phyloP scores from a whole-genome alignment of 2,329 filamentous ascomycete species.

The Madurella fahalii region DNA sequence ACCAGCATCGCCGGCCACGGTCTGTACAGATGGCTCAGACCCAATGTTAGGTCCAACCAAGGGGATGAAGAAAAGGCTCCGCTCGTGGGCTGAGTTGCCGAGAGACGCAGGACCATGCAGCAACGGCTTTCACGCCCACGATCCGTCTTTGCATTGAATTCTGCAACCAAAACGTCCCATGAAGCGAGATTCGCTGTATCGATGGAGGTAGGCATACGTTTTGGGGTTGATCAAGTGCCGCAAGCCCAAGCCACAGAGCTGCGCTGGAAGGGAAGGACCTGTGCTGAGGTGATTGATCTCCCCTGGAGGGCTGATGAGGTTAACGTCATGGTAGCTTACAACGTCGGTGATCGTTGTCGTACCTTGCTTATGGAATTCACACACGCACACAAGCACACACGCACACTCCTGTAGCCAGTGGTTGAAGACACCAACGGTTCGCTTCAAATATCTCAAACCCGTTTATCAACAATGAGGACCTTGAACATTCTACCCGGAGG shows the following conservation, averaged over 20 bases:
- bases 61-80: slow-evolving; percentile 19
- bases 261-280: neutral
- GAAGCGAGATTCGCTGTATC: no score
- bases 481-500: no score
- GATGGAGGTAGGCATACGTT: neutral
- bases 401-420: no score
- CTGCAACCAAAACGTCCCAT: no score
- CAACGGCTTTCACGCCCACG: neutral
- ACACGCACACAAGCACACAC: no score
- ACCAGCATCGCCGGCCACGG: slow-evolving; percentile 29
- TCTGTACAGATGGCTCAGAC: slow-evolving; percentile 14
- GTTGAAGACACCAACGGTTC: no score
- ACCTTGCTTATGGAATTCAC: no score
- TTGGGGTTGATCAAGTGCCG: neutral
- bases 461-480: no score
- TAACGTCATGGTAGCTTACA: no score
- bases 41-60: neutral
- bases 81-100: slow-evolving; percentile 11
- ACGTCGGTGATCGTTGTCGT: no score
- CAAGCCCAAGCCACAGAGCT: neutral
- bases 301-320: neutral
- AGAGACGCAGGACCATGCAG: neutral
- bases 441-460: no score
- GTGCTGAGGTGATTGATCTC: neutral
- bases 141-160: neutral